phyloP scores from a whole-genome alignment of 2,329 filamentous ascomycete species.

The Cercospora berteroae region DNA sequence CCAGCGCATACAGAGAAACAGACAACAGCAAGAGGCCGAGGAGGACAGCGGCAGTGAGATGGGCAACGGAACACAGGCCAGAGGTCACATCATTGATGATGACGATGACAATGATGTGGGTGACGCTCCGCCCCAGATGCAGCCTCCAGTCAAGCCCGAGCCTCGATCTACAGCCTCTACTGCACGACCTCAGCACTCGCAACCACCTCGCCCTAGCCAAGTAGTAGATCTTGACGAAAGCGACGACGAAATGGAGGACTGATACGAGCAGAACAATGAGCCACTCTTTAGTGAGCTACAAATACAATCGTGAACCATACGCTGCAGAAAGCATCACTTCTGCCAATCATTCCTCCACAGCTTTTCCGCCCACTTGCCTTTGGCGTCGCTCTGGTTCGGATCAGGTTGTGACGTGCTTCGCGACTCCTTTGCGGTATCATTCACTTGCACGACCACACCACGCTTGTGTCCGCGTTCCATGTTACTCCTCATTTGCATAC shows the following conservation, averaged over 20 bases:
- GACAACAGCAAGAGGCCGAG: constrained; percentile 45
- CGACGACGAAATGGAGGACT: constrained; percentile 23
- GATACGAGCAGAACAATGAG: neutral
- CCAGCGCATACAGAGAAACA: constrained; percentile 52
- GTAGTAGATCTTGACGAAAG: constrained; percentile 24
- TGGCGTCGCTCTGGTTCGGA: constrained; percentile 5
- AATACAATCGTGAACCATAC: neutral
- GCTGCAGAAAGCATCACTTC: constrained; percentile 11
- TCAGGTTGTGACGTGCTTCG: constrained; percentile 13
- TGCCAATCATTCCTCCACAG: constrained; percentile 34
- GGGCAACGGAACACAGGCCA: constrained; percentile 25
- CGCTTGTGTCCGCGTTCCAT: constrained; percentile 28
- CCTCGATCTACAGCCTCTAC: constrained; percentile 17
- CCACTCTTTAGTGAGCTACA: neutral
- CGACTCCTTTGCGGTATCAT: constrained; percentile 32
- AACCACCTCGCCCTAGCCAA: constrained; percentile 17
- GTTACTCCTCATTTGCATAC: constrained; percentile 24
- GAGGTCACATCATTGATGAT: constrained; percentile 33
- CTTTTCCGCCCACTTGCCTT: constrained; percentile 24
- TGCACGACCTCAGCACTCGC: neutral
- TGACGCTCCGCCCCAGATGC: constrained; percentile 9
- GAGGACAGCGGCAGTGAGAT: constrained; percentile 34
- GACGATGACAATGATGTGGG: constrained; percentile 27
- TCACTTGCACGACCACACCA: constrained; percentile 28
- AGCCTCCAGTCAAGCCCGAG: constrained; percentile 18